A percentile compares a stretch with the other conserved stretches of the same genome.
Conservation (phyloP, 768 basidiomycete genomes). For the Rhodotorula diobovata region DNA sequence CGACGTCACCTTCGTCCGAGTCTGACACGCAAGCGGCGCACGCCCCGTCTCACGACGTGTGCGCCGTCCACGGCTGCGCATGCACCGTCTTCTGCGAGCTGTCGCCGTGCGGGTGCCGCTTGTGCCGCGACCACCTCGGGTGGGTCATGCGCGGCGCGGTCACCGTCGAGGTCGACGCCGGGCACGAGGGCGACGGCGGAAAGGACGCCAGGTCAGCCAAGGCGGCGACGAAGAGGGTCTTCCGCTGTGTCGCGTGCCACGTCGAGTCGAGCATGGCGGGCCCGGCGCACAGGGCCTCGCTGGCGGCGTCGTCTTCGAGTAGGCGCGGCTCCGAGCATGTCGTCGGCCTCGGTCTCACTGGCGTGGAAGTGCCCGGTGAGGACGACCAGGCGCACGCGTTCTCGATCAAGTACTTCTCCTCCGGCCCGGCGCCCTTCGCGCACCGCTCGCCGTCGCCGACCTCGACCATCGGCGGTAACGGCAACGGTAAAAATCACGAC, state of each 20-base stretch:
- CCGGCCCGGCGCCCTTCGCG: background rate
- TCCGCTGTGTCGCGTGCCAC: constrained; percentile 5
- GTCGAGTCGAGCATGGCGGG: background rate
- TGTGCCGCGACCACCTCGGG: constrained; percentile 25
- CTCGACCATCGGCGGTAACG: background rate
- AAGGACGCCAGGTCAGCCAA: background rate
- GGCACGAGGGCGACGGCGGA: too few species aligned
- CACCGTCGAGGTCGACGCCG: background rate
- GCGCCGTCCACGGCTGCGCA: background rate
- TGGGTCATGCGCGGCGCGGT: background rate
- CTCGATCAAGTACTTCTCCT: constrained; percentile 32
- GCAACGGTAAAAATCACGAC: too few species aligned
- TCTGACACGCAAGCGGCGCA: too few species aligned
- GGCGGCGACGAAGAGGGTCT: constrained; percentile 3
- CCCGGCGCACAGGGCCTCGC: background rate
- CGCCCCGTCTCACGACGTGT: background rate
- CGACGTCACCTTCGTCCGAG: too few species aligned
- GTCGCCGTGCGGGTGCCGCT: constrained; percentile 15
- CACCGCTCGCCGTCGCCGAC: background rate
- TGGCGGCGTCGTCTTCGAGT: background rate
- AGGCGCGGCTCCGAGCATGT: background rate
- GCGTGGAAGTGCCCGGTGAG: background rate
- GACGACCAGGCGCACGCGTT: background rate
- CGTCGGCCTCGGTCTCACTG: background rate
- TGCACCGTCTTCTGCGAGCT: constrained; percentile 9